Conservation (phyloP, 116 monocot genomes). For the Phalaenopsis hybrid region DNA sequence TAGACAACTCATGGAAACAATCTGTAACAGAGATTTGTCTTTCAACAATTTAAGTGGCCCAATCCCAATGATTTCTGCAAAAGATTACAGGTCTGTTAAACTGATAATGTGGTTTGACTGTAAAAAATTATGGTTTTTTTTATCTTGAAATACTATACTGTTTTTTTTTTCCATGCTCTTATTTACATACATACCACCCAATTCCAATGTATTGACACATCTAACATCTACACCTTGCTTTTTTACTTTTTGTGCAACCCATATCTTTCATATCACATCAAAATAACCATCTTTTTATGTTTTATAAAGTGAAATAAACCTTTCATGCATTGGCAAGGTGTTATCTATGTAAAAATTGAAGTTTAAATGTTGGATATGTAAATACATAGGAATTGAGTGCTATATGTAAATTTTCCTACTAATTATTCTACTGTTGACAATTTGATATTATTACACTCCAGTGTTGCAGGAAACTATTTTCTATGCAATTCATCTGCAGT, state of each 20-base stretch:
- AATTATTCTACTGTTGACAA: background rate
- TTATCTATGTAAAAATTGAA: too few species aligned
- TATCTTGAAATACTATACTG: background rate
- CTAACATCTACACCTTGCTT: too few species aligned
- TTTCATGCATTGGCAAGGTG: too few species aligned
- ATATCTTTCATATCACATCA: too few species aligned
- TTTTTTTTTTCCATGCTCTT: background rate
- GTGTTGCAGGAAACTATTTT: constrained; percentile 83
- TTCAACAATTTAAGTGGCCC: constrained; percentile 90
- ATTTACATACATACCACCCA: background rate
- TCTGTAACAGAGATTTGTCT: constrained; percentile 72
- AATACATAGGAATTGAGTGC: too few species aligned
- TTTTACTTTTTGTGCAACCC: too few species aligned
- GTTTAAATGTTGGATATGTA: too few species aligned
- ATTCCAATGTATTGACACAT: too few species aligned
- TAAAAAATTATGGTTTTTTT: background rate
- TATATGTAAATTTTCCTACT: too few species aligned
- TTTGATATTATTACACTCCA: constrained; percentile 15
- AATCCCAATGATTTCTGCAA: constrained; percentile 72
- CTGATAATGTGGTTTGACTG: background rate
- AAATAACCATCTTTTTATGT: too few species aligned
- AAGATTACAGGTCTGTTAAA: constrained; percentile 55
- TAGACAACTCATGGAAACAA: constrained; percentile 15
- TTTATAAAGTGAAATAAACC: too few species aligned
- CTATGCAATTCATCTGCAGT: constrained; percentile 61